Evolutionary conservation across 768 basidiomycete genomes (phyloP), one percentile per base, ranked within the genome.

Genomic region (Leccinum disarticulatum): DNA sequence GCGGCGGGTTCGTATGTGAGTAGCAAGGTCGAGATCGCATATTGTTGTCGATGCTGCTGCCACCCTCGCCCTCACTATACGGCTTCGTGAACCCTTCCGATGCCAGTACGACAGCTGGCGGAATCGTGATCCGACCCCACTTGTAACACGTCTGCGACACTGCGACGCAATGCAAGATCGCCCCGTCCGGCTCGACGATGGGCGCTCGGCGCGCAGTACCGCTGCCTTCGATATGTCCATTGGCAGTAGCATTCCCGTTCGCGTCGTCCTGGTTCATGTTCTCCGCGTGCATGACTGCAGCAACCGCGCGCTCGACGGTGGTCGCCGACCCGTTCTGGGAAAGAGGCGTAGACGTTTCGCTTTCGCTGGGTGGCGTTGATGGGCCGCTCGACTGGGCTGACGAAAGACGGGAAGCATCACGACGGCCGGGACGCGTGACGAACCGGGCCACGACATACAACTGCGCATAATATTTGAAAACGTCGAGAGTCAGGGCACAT

Each of bases 91-190:
- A 84, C 0, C 90, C 90, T 59, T 87, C 84, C 1, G 76, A 63
- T 1, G 84, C 87, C 35, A 90, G 71, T 11, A 81, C 81, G 61
- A 92, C 59, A 3, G 79, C 77, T 13, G 90, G 90, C 2, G 90
- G 90, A 56, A 90, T 79, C 19, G 88, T 91, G 61, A 91, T 86
- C 1, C 89, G 81, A 0, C 84, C 86, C 25, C 80, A 67, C 70
- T 91, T 92, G 80, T 85, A 90, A 67, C 87, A 89, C 25, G 83
- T 58, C 55, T 83, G 84, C 28, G 85, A 84, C 57, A 92, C 74
- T 52, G 81, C 77, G 60, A 91, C 68, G 60, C 88, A 87, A 70
- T 91, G 83, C 6, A 88, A 70, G 33, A 75, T 74, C 2, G 81
- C 80, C 47, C 85, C 87, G 61, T 88, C 87, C 0, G 69, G 58